phyloP scores from a whole-genome alignment of 257 asterid species.

The Jacaranda copaia region DNA sequence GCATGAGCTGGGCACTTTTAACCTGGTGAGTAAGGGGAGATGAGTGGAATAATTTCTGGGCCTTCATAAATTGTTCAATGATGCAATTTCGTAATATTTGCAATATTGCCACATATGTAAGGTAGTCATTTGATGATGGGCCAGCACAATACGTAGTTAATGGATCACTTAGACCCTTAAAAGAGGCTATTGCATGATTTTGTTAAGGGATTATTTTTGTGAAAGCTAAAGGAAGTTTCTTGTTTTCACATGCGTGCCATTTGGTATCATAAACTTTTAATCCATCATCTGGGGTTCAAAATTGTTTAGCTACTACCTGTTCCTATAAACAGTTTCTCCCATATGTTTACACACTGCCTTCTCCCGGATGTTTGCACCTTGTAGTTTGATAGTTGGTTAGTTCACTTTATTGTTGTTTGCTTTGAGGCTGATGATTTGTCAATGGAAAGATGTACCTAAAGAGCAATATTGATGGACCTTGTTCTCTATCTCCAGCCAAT shows the following conservation, averaged over 20 bases:
- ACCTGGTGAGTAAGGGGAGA: background rate
- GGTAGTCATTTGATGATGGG: background rate
- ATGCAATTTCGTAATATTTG: too few relatives aligned
- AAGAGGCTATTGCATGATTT: conserved; percentile 2
- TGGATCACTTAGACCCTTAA: background rate
- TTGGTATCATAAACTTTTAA: background rate
- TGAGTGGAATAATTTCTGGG: background rate
- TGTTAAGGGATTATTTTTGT: background rate
- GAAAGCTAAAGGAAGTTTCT: background rate
- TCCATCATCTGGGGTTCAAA: conserved; percentile 1
- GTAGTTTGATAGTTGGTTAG: conserved; percentile 15
- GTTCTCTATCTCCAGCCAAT: conserved; percentile 17
- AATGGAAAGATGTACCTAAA: background rate
- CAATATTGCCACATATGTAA: background rate
- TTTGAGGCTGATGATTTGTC: background rate
- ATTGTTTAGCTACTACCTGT: conserved; percentile 1
- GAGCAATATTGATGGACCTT: background rate
- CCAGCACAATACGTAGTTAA: background rate
- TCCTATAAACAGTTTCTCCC: background rate
- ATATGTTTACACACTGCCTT: background rate
- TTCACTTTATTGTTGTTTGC: background rate
- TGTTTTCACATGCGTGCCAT: background rate
- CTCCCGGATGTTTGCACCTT: background rate
- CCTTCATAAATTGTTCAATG: conserved; percentile 5
- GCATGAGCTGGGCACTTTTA: background rate